Evolutionary conservation across 139 green algal species (phyloP), one percentile per base, ranked within the genome.

Genomic region (Volvox reticuliferus): DNA sequence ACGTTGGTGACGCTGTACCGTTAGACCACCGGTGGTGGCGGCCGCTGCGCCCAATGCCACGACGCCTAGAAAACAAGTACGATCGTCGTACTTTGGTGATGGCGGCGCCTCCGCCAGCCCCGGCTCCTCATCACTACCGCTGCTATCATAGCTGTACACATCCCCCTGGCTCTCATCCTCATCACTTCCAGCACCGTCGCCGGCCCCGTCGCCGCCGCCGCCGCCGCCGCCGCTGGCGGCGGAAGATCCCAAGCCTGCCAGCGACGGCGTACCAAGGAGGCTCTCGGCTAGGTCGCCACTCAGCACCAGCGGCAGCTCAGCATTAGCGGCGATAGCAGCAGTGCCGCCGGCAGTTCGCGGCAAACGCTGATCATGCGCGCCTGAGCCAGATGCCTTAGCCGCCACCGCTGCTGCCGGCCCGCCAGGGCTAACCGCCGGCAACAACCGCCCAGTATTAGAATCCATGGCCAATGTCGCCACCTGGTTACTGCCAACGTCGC

Each of bases 71-170:
- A 95, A 97, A 88, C 97, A 99, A 87, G 92, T 95, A 55, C 92
- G 87, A 94, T 99, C 97, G 69, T 99, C 97, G 88, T 99, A 99
- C 93, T 99, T 99, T 24, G 98, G 98, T 12, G 97, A 99, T 1
- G 97, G 80, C 1, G 98, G 97, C n/a, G 83, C 85, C 6, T 92
- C 90, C 32, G 93, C 80, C 19, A 92, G 88, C 21, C 94, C 92
- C 33, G 92, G 93, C n/a, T 92, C 91, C 68, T 91, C 89, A 19
- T 93, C 36, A 24, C 37, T 33, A 20, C 36, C 37, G 37, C 37
- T 33, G 78, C 36, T 26, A 44, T 13, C 22, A 32, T 63, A 33
- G 37, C 63, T 75, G 21, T 78, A 26, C 22, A n/a, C 37, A 5
- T 63, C 69, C 12, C 33, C 35, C 24, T 37, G 73, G 2, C 63